phyloP scores from a whole-genome alignment of 176 grass and related monocot species.

The Triticum urartu region DNA sequence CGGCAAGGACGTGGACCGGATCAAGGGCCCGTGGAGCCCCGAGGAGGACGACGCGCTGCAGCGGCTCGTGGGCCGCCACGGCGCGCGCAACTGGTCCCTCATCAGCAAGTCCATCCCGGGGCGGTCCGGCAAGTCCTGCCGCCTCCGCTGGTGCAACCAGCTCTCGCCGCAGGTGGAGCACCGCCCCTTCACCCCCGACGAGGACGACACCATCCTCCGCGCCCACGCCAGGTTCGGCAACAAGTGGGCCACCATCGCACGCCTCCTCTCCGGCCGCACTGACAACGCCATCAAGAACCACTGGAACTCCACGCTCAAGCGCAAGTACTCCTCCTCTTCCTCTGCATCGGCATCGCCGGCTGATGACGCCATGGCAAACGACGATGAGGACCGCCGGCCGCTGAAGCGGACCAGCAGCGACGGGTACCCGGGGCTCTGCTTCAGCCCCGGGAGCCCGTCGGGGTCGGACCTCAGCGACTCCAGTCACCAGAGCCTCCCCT shows the following conservation, averaged over 20 bases:
- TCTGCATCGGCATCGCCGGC: neutral
- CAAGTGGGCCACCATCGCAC: conserved; percentile 96
- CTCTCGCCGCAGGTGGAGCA: conserved; percentile 93
- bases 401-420: conserved; percentile 74
- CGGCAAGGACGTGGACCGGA: conserved; percentile 64
- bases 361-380: neutral
- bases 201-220: conserved; percentile 87
- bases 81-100: conserved; percentile 84
- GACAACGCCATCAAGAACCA: conserved; percentile 99
- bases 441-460: conserved; percentile 60
- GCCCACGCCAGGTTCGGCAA: conserved; percentile 75
- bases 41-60: conserved; percentile 96
- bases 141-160: conserved; percentile 93
- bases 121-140: conserved; percentile 77
- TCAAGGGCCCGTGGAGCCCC: conserved; percentile 96
- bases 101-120: conserved; percentile 90
- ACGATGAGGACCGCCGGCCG: conserved; percentile 32
- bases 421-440: conserved; percentile 41
- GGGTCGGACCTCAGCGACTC: conserved; percentile 79
- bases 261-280: conserved; percentile 74
- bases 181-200: conserved; percentile 76
- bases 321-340: conserved; percentile 27
- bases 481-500: conserved; percentile 59
- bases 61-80: conserved; percentile 60
- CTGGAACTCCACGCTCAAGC: conserved; percentile 97